Conservation (phyloP, 306 rosid species). For the Gynostemma pentaphyllum region DNA sequence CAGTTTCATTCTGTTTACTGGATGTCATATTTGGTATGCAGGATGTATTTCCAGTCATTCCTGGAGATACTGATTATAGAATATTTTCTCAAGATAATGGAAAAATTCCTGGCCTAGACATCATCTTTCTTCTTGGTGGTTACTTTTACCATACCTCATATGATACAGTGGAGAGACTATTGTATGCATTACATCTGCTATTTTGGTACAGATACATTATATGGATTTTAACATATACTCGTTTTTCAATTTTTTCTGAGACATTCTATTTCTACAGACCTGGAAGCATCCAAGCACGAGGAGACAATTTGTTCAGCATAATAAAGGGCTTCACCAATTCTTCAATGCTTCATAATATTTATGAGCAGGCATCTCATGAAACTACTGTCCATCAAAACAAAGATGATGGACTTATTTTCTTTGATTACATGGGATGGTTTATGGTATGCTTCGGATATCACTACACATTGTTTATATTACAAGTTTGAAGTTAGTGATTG, state of each 20-base stretch:
- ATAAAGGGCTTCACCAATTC: constrained; percentile 75
- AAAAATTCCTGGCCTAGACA: constrained; percentile 91
- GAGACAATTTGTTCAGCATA: constrained; percentile 83
- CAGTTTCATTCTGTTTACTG: constrained; percentile 1
- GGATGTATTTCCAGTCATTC: constrained; percentile 94
- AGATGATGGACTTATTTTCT: constrained; percentile 71
- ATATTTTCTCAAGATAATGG: constrained; percentile 91
- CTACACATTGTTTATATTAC: constrained; percentile 12
- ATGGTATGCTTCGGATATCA: constrained; percentile 57
- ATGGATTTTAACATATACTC: constrained; percentile 17
- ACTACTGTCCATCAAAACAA: constrained; percentile 24
- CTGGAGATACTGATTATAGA: constrained; percentile 97
- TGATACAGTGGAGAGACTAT: constrained; percentile 83
- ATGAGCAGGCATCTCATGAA: constrained; percentile 33
- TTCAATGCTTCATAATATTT: constrained; percentile 45
- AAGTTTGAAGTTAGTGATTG: constrained; percentile 10
- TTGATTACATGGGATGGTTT: constrained; percentile 81
- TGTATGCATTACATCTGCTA: constrained; percentile 61
- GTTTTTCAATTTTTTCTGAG: constrained; percentile 33
- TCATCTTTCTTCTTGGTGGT: constrained; percentile 94
- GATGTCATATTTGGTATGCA: constrained; percentile 29
- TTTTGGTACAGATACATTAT: constrained; percentile 35
- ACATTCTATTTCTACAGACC: constrained; percentile 50
- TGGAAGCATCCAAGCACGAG: constrained; percentile 98
- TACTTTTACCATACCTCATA: constrained; percentile 94